phyloP scores from a whole-genome alignment of 768 basidiomycete species.

The Rubroboletus satanas region DNA sequence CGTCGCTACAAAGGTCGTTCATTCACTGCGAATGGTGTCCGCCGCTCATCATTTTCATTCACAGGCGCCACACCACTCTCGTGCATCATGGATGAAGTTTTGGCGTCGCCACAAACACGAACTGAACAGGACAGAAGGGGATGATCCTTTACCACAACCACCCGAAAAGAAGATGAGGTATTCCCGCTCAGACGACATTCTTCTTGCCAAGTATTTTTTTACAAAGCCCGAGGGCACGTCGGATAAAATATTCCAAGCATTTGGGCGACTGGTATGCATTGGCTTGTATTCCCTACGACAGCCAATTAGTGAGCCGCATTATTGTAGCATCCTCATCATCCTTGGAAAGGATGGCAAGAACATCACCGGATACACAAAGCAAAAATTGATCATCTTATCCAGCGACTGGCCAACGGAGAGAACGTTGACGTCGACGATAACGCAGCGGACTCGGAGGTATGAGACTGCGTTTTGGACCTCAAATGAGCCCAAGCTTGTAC shows the following conservation, averaged over 20 bases:
- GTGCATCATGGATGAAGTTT: slow-evolving; percentile 93
- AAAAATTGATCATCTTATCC: slow-evolving; percentile 78
- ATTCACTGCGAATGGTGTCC: neutral
- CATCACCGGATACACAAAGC: slow-evolving; percentile 85
- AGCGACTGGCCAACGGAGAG: slow-evolving; percentile 57
- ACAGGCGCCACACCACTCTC: slow-evolving; percentile 85
- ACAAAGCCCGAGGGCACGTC: slow-evolving; percentile 75
- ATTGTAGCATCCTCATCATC: slow-evolving; percentile 78
- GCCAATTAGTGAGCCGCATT: neutral
- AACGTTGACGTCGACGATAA: slow-evolving; percentile 37
- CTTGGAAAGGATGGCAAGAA: slow-evolving; percentile 95
- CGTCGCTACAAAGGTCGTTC: slow-evolving; percentile 58
- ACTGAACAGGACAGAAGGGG: slow-evolving; percentile 57
- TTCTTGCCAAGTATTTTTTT: slow-evolving; percentile 72
- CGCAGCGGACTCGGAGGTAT: slow-evolving; percentile 26
- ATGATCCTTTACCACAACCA: slow-evolving; percentile 67
- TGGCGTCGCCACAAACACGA: slow-evolving; percentile 89
- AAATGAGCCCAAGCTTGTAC: slow-evolving; percentile 4
- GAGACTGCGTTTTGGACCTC: slow-evolving; percentile 3
- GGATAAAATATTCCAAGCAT: slow-evolving; percentile 80
- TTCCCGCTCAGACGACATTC: slow-evolving; percentile 71
- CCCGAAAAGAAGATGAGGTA: slow-evolving; percentile 90
- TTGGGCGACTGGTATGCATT: slow-evolving; percentile 59
- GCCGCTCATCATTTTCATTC: neutral
- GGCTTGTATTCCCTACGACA: neutral